Base-by-base conservation (phyloP, 2,329 filamentous ascomycete genomes). In the Exophiala sideris region DNA sequence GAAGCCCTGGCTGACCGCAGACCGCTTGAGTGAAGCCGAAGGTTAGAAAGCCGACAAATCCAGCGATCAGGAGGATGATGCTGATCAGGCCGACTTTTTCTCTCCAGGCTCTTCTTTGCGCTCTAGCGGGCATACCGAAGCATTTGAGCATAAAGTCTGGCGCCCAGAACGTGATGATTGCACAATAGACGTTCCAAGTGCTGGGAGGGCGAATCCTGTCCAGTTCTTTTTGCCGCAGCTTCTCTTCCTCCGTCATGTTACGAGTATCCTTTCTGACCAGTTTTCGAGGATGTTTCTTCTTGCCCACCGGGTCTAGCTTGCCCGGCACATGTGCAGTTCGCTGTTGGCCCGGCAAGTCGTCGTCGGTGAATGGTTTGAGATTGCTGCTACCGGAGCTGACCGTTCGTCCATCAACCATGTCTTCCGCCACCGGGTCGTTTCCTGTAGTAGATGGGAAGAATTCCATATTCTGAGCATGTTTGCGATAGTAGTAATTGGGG, bases 21-120 rank as follows among this genome's bases (percentile, higher is more conserved):
- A 99, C 94, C 3, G 85, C 85, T 57, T 88, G 82, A 3, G 89
- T 97, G 73, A 99, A 99, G 41, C 94, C 94, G 66, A 99, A 99
- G 0, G 94, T 99, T 50, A 99, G 76, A 74, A 92, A 99, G 67
- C 94, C 94, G 45, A 99, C 92, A 67, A 91, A 84, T 8, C 84
- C 81, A 78, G 91, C 95, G 68, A 97, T 91, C 56, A 87, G 68
- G 32, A 96, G 68, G 68, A 99, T 99, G 67, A 99, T 85, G 73
- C 91, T 96, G 74, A 96, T 89, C 54, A 99, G 76, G 2, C 94
- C 94, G 79, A 99, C 95, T 79, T 99, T 99, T 70, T 99, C 94
- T 62, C 94, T 84, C 94, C 94, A 99, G 2, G 94, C 94, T 66
- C 90, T 83, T 68, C 91, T 87, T 71, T 97, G 90, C 12, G 87